Conservation (phyloP, 1,139 yeast species). For the Saccharomyces hybrid region DNA sequence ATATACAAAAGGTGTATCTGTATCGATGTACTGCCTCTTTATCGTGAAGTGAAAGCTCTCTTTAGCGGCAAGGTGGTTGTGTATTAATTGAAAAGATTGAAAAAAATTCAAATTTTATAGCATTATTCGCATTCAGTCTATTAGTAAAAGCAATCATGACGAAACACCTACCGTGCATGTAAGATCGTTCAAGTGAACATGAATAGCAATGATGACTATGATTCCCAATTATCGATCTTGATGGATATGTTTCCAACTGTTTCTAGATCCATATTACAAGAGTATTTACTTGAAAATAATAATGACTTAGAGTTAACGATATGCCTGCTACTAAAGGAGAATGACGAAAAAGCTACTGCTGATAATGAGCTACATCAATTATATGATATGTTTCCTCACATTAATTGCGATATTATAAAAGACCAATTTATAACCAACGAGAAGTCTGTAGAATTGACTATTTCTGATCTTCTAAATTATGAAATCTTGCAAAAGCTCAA, state of each 20-base stretch:
- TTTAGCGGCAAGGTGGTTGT: too few species aligned
- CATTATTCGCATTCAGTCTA: neutral
- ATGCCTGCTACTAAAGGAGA: neutral
- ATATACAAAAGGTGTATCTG: neutral
- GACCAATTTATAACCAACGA: neutral
- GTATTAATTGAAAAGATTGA: too few species aligned
- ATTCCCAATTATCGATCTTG: neutral
- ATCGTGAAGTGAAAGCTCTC: too few species aligned
- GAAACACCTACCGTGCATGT: neutral
- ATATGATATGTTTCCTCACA: neutral
- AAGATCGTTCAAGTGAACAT: neutral
- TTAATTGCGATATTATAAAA: neutral
- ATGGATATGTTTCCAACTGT: neutral
- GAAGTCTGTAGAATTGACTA: neutral
- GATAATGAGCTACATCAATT: neutral
- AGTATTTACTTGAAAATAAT: neutral
- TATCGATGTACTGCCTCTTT: neutral
- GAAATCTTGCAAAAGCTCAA: neutral
- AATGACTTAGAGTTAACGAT: neutral
- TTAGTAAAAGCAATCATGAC: neutral
- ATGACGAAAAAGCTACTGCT: neutral
- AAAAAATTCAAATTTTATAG: neutral
- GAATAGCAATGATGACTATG: neutral
- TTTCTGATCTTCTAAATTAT: neutral
- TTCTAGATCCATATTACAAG: neutral